phyloP scores from a whole-genome alignment of 768 basidiomycete genomes.

The Kwoniella dejecticola region DNA sequence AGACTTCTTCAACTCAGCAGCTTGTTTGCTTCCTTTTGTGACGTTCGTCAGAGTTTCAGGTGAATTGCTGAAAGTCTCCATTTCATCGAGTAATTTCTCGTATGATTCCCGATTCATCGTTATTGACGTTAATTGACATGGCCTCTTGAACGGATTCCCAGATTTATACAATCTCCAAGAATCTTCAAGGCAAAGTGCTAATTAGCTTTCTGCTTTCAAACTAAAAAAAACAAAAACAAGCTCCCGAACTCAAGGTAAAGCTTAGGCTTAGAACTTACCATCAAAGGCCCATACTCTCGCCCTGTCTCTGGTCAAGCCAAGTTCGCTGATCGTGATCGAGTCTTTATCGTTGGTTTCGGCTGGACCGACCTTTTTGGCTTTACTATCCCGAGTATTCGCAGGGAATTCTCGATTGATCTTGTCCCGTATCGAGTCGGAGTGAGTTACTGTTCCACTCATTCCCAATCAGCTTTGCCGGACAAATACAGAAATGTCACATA shows the following conservation, averaged over 20 bases:
- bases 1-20: constrained; percentile 14
- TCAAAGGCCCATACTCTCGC: constrained; percentile 47
- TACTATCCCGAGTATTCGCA: constrained; percentile 17
- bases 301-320: constrained; percentile 41
- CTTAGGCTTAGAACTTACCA: constrained; percentile 22
- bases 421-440: constrained; percentile 34
- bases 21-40: constrained; percentile 9
- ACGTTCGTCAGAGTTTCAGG: neutral
- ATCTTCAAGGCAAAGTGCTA: constrained; percentile 14
- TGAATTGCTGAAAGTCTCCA: constrained; percentile 8
- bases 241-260: too few species aligned
- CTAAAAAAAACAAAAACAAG: too few species aligned
- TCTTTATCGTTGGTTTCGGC: constrained; percentile 12
- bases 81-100: constrained; percentile 17
- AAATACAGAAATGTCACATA: too few species aligned
- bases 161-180: constrained; percentile 46
- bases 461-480: neutral
- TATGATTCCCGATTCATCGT: constrained; percentile 28
- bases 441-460: constrained; percentile 31
- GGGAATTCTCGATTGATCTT: constrained; percentile 38
- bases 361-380: constrained; percentile 13
- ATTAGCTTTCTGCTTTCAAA: too few species aligned
- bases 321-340: constrained; percentile 23
- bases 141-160: constrained; percentile 52
- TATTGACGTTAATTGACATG: constrained; percentile 40